phyloP scores from a whole-genome alignment of 1,284 basidiomycete species.

The Bondarzewia mesenterica region DNA sequence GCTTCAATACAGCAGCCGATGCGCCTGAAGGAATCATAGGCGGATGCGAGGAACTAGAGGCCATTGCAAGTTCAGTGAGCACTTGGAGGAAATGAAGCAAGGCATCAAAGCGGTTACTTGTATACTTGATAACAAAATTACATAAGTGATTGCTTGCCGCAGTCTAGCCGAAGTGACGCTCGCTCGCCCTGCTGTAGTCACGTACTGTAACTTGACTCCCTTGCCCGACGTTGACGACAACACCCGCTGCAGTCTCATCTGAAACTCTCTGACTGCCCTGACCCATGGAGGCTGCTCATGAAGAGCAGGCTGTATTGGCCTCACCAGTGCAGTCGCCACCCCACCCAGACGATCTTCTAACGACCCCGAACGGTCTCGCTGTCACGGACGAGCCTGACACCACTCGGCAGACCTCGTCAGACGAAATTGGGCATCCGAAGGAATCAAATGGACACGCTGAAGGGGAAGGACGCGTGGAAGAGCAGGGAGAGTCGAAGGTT shows the following conservation, averaged over 20 bases:
- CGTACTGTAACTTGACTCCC: no score
- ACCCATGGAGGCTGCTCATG: slow-evolving; percentile 1
- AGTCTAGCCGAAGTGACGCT: not conserved
- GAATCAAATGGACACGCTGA: not conserved
- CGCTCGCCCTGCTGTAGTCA: not conserved
- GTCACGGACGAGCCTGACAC: not conserved
- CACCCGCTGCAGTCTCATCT: not conserved
- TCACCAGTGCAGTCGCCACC: not conserved
- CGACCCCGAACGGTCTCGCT: not conserved
- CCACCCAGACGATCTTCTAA: not conserved
- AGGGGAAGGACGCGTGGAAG: not conserved
- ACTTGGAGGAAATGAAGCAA: not conserved
- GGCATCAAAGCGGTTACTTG: not conserved
- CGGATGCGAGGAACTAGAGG: slow-evolving; percentile 7
- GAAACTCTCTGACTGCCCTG: not conserved
- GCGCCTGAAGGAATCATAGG: slow-evolving; percentile 42
- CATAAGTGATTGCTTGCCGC: no score
- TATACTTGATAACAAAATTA: no score
- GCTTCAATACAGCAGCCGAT: slow-evolving; percentile 68
- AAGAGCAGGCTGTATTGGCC: not conserved
- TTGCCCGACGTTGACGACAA: not conserved
- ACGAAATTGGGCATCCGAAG: not conserved
- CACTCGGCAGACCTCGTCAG: not conserved
- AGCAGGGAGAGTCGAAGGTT: not conserved
- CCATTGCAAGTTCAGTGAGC: not conserved